Evolutionary conservation across 306 rosid species (phyloP), one percentile per base, ranked within the genome.

Genomic region (Cicer arietinum): DNA sequence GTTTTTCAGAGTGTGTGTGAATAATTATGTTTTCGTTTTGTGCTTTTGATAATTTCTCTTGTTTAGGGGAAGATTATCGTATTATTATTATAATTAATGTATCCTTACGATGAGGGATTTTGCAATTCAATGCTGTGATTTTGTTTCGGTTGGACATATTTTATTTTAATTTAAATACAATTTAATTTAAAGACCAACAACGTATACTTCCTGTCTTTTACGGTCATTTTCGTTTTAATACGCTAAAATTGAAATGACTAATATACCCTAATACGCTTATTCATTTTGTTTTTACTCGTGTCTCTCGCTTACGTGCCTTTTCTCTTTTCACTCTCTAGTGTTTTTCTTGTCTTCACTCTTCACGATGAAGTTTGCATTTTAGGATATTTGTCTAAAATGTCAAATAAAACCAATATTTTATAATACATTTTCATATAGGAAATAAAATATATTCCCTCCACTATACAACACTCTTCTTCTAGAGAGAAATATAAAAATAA

Each of bases 141-240:
- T 60, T 77, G 73, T 58, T 51, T 73, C 53, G 16, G 16, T 62
- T 65, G 16, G 51, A 57, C 10, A 30, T 69, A 62, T 73, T 79
- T 52, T 52, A 39, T 50, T 67, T 18, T 18, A 43, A 86, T 82
- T 80, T 70, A 39, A 11, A 56, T 25, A 25, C 30, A 25, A 25
- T 67, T 18, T 18, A 43, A 86, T 82, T 80, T 70, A 39, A 11
- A 56, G 48, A 20, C 6, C 2, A 54, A 68, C 45, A 79, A 71
- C 87, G 50, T 73, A 14, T 69, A 72, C 85, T 74, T 76, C 70
- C 72, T 79, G 90, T 76, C 67, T 39, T 60, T 69, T 65, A 84
- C 82, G 77, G 87, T 68, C 73, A 25, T 73, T 79, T 74, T 67
- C 62, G 70, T 67, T 59, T 48, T 48, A 12, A 52, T 74, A 57